These are phyloP conservation scores for Boletus subcaerulescens DNA, from an alignment of 768 basidiomycete species.

Conservation along the genomic window DNA sequence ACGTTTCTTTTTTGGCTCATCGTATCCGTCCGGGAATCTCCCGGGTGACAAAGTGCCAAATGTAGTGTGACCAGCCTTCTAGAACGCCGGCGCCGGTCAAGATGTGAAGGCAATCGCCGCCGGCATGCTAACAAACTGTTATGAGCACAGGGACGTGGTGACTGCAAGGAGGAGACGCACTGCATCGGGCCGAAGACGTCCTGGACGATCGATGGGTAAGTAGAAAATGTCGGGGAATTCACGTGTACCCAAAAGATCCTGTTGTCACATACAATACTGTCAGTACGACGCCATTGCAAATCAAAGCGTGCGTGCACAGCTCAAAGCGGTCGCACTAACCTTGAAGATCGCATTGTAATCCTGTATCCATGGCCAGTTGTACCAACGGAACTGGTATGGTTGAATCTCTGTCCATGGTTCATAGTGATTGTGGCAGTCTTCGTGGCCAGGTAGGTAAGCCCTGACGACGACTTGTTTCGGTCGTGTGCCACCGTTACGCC, in stretches of 20 bases:
- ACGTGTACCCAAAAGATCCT: slow-evolving; percentile 42
- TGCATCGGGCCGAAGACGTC: slow-evolving; percentile 60
- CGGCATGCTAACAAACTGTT: slow-evolving; percentile 33
- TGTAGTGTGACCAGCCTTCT: slow-evolving; percentile 52
- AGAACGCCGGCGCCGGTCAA: slow-evolving; percentile 45
- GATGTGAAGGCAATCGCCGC: slow-evolving; percentile 47
- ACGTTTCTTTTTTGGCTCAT: not conserved
- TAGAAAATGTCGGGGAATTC: slow-evolving; percentile 56
- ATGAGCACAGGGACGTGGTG: not conserved
- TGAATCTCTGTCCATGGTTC: slow-evolving; percentile 46
- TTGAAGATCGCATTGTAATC: slow-evolving; percentile 57
- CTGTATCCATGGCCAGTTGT: slow-evolving; percentile 63
- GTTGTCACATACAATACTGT: not conserved
- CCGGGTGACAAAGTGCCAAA: slow-evolving; percentile 46
- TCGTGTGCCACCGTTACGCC: slow-evolving; percentile 22
- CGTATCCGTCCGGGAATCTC: slow-evolving; percentile 33
- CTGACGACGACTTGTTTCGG: slow-evolving; percentile 51
- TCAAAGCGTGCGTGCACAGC: no score
- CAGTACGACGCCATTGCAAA: not conserved
- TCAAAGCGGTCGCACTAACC: slow-evolving; percentile 34
- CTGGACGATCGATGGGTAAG: slow-evolving; percentile 60
- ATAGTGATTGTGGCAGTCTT: slow-evolving; percentile 52
- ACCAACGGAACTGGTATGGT: slow-evolving; percentile 48
- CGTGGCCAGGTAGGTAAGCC: slow-evolving; percentile 64
- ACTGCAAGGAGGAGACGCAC: slow-evolving; percentile 35